Evolutionary conservation across 2,329 filamentous ascomycete genomes (phyloP).

Genomic region (Epichloe gansuensis): DNA sequence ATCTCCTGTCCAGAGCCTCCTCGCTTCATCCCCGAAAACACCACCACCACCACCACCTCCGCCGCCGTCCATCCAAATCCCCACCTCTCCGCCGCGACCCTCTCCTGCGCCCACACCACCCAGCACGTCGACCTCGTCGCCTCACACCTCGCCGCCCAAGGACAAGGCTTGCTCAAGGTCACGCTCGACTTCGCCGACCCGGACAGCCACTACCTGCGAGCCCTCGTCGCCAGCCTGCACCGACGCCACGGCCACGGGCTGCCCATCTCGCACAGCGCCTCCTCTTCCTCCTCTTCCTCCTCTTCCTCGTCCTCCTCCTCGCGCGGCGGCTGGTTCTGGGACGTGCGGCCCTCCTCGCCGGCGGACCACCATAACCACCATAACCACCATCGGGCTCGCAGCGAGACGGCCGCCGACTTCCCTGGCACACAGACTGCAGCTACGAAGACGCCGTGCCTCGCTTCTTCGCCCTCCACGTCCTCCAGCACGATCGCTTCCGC

Average conservation of each 20-base stretch:
- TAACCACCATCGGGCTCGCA: background rate
- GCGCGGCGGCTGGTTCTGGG: slow-evolving; percentile 30
- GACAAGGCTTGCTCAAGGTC: background rate
- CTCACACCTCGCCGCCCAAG: background rate
- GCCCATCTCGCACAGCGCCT: slow-evolving; percentile 28
- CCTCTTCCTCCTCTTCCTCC: slow-evolving; percentile 2
- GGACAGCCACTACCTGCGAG: slow-evolving; percentile 21
- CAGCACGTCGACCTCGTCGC: background rate
- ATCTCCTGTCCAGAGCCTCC: too few species aligned
- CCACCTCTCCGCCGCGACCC: background rate
- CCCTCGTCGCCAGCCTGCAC: slow-evolving; percentile 22
- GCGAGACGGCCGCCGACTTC: background rate
- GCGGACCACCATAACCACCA: too few species aligned
- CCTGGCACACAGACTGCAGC: background rate
- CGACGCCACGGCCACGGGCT: slow-evolving; percentile 21
- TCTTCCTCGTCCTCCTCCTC: slow-evolving; percentile 6
- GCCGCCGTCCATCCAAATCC: background rate
- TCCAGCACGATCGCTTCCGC: background rate
- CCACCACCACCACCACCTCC: background rate
- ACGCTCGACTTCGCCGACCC: background rate
- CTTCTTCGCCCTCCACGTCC: background rate
- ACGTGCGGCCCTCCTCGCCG: slow-evolving; percentile 16
- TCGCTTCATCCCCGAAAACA: background rate
- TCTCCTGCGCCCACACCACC: background rate
- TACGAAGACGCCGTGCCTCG: background rate